Evolutionary conservation across 768 basidiomycete genomes (phyloP), one percentile per base, ranked within the genome.

Genomic region (Boletus subcaerulescens): DNA sequence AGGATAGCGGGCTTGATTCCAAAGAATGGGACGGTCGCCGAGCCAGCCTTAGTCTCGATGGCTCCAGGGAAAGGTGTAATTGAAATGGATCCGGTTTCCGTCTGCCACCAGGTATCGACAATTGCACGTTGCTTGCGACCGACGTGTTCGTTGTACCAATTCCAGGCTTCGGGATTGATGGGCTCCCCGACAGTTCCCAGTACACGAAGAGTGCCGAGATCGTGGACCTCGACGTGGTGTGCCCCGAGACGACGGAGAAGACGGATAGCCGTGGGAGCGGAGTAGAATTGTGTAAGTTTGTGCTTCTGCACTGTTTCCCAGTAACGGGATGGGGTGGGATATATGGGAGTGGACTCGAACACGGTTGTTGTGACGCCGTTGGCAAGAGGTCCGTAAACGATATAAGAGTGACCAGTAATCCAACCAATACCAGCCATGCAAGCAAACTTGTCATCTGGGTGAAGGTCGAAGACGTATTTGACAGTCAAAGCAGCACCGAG

Each of bases 401-500:
- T 98, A 76, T 98, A 91, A 74, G 90, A 91, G 74, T 97, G 93
- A 17, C 95, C 95, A 3, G 96, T 98, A 76, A 98, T 96, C 96
- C 96, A 98, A 64, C 96, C 96, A 49, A 99, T 81, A 67, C 98
- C 96, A 53, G 96, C 96, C 95, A 98, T 94, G 78, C 96, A 98
- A 2, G 87, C 97, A 71, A 95, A 98, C 61, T 81, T 86, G 76
- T 98, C 96, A 56, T 91, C 93, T n/a, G 89, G 86, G 72, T 99
- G 96, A 20, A 98, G 84, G 70, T 99, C 96, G 68, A 98, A 99
- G 58, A 97, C 92, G 71, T 96, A 98, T 76, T 98, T 97, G 71
- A 97, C 85, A 24, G 96, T 95, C 55, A 98, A 67, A 1, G 92
- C 85, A 0, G 92, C 93, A 62, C 95, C 85, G 50, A 98, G 89